Evolutionary conservation across 495 filamentous ascomycete genomes (phyloP), one percentile per base, ranked within the genome.

Genomic region (Annulohypoxylon moriforme): DNA sequence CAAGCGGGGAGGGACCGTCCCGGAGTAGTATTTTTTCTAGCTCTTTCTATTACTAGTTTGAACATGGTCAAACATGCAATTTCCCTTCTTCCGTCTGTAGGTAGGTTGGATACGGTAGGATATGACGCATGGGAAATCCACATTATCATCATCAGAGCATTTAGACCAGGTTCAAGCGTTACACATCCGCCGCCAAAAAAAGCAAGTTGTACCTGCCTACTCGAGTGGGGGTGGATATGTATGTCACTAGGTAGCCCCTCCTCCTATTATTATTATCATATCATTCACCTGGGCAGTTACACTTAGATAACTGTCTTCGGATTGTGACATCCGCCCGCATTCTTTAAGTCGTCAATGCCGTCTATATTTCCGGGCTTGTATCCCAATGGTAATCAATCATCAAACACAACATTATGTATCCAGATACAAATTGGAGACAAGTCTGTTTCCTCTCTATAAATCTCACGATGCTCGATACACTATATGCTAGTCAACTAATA

Each of bases 91-190:
- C 29, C 50, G 25, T 65, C 52, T 58, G 24, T 24, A 47, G 8
- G 20, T 16, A 44, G 44, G 44, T 40, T 44, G 56, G 38, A 47
- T 55, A 72, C 68, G 44, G 44, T 29, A 53, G 56, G 38, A 47
- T 64, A 72, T 72, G 69, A 72, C 69, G 69, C 64, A 68, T 24
- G 27, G 14, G 3, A 63, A 62, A 58, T 42, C 69, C 59, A 68
- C 66, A 62, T 3, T 56, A 58, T 58, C 55, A 38, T 58, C 55
- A 58, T 56, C 29, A n/a, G 29, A 20, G n/a, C 16, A 55, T 20
- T 20, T 55, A 3, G 27, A 53, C 24, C 31, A 24, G 50, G 50
- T 53, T 31, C 6, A 53, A 31, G 50, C 5, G 50, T 55, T 55
- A 55, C 50, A 34, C 16, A 49, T 49, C 20, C 22, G 22, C 46